A percentile compares a stretch with the other conserved stretches of the same genome.
Conservation (phyloP, 495 filamentous ascomycete species). For the Aspergillus sparsus region DNA sequence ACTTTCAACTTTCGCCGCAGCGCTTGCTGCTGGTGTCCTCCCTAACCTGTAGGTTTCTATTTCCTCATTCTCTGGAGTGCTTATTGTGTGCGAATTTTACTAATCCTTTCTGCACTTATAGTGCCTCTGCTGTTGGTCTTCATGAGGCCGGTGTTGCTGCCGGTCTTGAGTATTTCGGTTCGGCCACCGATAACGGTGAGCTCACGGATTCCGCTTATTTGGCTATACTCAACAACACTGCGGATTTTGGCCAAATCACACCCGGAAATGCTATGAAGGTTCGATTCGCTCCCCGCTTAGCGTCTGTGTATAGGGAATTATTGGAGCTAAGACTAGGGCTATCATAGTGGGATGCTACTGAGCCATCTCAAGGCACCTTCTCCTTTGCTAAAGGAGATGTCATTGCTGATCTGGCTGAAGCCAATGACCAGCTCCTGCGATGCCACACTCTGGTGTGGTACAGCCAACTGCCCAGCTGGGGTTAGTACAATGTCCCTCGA, state of each 20-base stretch:
- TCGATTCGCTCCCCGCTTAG: constrained; percentile 45
- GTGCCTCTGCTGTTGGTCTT: constrained; percentile 34
- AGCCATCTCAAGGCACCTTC: constrained; percentile 53
- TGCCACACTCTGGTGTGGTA: constrained; percentile 57
- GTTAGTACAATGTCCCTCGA: constrained; percentile 26
- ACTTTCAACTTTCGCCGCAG: constrained; percentile 23
- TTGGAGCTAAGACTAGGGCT: no score
- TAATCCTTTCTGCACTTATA: constrained; percentile 10
- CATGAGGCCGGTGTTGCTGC: constrained; percentile 54
- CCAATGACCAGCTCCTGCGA: constrained; percentile 55
- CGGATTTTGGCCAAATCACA: constrained; percentile 60
- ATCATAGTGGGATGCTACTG: constrained; percentile 50
- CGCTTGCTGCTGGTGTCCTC: constrained; percentile 30
- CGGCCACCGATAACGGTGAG: constrained; percentile 57
- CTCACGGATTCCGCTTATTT: constrained; percentile 53
- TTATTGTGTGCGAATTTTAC: background rate
- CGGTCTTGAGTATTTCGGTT: constrained; percentile 60
- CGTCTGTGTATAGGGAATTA: constrained; percentile 24
- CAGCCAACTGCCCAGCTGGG: constrained; percentile 60
- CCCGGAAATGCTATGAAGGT: constrained; percentile 61
- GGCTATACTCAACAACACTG: constrained; percentile 44
- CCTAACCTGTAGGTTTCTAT: constrained; percentile 27
- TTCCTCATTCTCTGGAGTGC: background rate
- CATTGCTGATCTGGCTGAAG: constrained; percentile 50
- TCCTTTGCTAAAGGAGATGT: constrained; percentile 51